Percentiles rank a stretch among this genome's conserved stretches.
Evolutionary conservation across 2,329 filamentous ascomycete genomes (phyloP).

Genomic region (Calycina marina): DNA sequence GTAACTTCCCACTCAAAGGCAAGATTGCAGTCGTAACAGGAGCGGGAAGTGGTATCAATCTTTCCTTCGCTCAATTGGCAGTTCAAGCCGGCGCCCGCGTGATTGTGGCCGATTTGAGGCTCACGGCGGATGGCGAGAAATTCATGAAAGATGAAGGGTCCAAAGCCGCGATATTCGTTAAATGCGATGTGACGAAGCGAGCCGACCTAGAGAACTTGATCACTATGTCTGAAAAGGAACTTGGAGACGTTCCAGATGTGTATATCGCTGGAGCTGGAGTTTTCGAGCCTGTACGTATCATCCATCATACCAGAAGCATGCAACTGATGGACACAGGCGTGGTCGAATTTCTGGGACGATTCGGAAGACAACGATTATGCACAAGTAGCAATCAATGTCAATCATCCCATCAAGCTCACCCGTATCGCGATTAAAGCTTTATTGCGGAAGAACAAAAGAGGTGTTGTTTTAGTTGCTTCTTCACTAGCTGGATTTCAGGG

Average conservation of each 20-base stretch:
- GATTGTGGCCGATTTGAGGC: slow-evolving; percentile 24
- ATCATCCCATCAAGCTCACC: slow-evolving; percentile 27
- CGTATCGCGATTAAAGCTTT: slow-evolving; percentile 23
- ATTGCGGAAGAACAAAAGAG: slow-evolving; percentile 22
- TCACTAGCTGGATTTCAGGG: slow-evolving; percentile 22
- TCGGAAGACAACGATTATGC: slow-evolving; percentile 22
- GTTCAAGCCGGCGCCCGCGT: slow-evolving; percentile 14
- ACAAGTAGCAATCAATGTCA: slow-evolving; percentile 23
- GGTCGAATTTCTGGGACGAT: slow-evolving; percentile 25
- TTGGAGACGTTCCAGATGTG: slow-evolving; percentile 24
- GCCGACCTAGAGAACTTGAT: slow-evolving; percentile 19
- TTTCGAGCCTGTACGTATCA: slow-evolving; percentile 23
- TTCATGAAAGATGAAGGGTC: slow-evolving; percentile 12
- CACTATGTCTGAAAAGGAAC: slow-evolving; percentile 14
- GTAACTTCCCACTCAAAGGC: background rate
- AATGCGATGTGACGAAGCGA: slow-evolving; percentile 23
- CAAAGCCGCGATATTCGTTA: slow-evolving; percentile 15
- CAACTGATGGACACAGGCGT: slow-evolving; percentile 6
- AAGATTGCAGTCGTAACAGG: slow-evolving; percentile 1
- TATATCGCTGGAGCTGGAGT: slow-evolving; percentile 25
- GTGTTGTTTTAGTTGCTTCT: slow-evolving; percentile 23
- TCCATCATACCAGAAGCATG: too few species aligned
- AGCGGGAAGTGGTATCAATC: slow-evolving; percentile 4
- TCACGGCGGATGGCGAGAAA: slow-evolving; percentile 19
- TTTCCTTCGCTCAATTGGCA: slow-evolving; percentile 7